Evolutionary conservation across 2,329 filamentous ascomycete species (phyloP).

Genomic region (Paraconiothyrium sp.): DNA sequence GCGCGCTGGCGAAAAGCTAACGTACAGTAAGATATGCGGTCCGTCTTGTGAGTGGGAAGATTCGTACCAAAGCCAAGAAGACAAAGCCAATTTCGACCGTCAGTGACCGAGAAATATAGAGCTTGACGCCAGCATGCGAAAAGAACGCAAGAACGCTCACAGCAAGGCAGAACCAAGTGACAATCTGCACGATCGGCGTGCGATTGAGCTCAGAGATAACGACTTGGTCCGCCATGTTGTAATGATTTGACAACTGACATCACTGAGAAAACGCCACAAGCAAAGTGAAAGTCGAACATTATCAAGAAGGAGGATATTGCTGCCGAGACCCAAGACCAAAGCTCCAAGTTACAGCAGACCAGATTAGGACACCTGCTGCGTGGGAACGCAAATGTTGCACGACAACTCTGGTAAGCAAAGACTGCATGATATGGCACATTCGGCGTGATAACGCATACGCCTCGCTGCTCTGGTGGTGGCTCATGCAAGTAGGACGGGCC

Average conservation of each 20-base stretch:
- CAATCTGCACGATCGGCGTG: slow-evolving; percentile 36
- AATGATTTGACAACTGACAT: neutral
- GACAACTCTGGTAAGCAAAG: neutral
- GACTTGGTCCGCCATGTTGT: slow-evolving; percentile 21
- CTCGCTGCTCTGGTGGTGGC: neutral
- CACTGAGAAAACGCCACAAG: neutral
- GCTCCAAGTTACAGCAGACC: neutral
- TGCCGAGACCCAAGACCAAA: neutral
- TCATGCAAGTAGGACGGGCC: neutral
- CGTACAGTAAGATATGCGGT: slow-evolving; percentile 6
- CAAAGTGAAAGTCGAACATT: neutral
- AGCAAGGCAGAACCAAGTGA: slow-evolving; percentile 33
- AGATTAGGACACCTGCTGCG: neutral
- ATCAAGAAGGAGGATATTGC: neutral
- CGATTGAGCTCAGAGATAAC: slow-evolving; percentile 29
- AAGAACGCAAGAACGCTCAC: slow-evolving; percentile 31
- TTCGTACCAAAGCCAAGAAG: slow-evolving; percentile 27
- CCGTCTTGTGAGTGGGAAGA: neutral
- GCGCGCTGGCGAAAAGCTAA: slow-evolving; percentile 29
- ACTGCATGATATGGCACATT: neutral
- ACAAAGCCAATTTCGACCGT: slow-evolving; percentile 20
- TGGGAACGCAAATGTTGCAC: neutral
- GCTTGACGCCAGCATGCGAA: slow-evolving; percentile 31
- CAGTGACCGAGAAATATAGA: slow-evolving; percentile 29
- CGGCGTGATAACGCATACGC: neutral